Conservation (phyloP, 163 green algal species). For the Coccomyxa subellipsoidea region DNA sequence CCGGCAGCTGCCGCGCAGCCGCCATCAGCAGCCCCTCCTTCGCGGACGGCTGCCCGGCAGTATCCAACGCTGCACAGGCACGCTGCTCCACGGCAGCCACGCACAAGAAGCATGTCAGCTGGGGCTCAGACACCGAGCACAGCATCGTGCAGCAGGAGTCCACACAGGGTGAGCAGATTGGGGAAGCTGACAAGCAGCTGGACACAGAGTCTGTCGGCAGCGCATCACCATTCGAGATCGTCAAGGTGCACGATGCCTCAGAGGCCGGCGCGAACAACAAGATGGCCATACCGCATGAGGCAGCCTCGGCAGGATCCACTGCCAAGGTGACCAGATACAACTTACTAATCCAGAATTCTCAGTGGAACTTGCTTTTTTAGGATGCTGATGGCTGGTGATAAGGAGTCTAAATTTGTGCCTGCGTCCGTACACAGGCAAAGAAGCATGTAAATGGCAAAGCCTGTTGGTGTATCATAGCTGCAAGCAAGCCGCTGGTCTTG, state of each 20-base stretch:
- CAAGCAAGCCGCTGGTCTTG: background rate
- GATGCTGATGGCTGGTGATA: too few relatives aligned
- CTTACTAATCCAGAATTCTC: too few relatives aligned
- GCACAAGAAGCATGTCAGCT: background rate
- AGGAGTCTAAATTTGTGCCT: too few relatives aligned
- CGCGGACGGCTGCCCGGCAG: background rate
- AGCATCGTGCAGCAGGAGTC: background rate
- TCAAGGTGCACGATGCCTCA: background rate
- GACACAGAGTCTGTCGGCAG: constrained; percentile 1
- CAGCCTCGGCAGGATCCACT: too few relatives aligned
- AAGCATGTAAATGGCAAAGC: too few relatives aligned
- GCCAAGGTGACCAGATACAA: too few relatives aligned
- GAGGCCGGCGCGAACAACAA: background rate
- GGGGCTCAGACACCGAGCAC: background rate
- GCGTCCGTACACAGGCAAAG: too few relatives aligned
- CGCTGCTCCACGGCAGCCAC: too few relatives aligned
- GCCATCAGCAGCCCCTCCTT: background rate
- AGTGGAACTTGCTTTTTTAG: too few relatives aligned
- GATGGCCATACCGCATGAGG: too few relatives aligned
- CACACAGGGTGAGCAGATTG: background rate
- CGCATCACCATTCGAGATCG: background rate
- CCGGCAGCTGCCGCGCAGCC: background rate
- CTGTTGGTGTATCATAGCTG: too few relatives aligned
- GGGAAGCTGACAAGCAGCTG: background rate
- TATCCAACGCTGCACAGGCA: background rate